A percentile compares a stretch with the other conserved stretches of the same genome.
These are phyloP conservation scores for Hypoxylon rubiginosum DNA, from an alignment of 2,329 filamentous ascomycete genomes.

Conservation along the genomic window DNA sequence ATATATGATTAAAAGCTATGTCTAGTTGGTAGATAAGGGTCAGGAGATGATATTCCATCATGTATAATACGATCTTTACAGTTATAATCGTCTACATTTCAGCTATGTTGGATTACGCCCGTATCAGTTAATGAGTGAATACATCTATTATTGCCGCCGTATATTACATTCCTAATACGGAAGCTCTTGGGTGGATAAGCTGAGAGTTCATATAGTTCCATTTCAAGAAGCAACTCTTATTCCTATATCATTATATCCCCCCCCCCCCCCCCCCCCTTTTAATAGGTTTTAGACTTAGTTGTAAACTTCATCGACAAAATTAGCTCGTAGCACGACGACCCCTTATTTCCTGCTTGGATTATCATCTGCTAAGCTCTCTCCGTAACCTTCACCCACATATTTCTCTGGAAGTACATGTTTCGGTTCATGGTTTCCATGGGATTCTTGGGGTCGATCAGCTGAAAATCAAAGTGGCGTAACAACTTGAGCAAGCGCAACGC, in stretches of 20 bases:
- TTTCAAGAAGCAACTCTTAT: too few relatives aligned
- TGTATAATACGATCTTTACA: too few relatives aligned
- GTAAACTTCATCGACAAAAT: not conserved
- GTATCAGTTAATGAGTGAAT: not conserved
- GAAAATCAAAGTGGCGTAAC: constrained; percentile 44
- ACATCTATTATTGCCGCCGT: not conserved
- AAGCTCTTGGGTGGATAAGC: too few relatives aligned
- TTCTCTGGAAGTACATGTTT: constrained; percentile 39
- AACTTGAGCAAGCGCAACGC: constrained; percentile 18
- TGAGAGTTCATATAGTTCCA: too few relatives aligned
- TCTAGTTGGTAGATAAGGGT: not conserved
- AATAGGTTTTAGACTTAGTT: too few relatives aligned
- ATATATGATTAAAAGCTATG: not conserved
- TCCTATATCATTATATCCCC: too few relatives aligned
- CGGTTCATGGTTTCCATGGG: constrained; percentile 34
- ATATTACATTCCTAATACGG: not conserved
- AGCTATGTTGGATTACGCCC: not conserved
- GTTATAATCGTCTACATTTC: not conserved
- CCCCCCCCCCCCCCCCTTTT: too few relatives aligned
- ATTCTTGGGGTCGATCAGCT: constrained; percentile 34
- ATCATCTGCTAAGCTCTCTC: constrained; percentile 17
- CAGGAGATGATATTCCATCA: too few relatives aligned
- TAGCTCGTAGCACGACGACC: not conserved
- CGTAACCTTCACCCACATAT: constrained; percentile 42
- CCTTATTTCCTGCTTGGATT: not conserved